phyloP scores from a whole-genome alignment of 2,329 filamentous ascomycete genomes.

The Botryotinia globosa region DNA sequence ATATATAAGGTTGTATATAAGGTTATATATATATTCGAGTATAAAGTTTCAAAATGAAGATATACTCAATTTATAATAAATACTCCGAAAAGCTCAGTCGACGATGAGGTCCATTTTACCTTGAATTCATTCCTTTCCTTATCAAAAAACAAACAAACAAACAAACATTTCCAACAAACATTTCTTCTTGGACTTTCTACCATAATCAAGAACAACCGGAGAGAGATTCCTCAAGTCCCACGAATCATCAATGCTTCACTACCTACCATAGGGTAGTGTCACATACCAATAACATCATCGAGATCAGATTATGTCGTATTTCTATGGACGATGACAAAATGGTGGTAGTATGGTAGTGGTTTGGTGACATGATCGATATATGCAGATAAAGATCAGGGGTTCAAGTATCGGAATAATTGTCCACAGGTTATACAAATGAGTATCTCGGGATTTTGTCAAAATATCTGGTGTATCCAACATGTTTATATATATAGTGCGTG shows the following conservation, averaged over 20 bases:
- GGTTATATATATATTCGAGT: too few relatives aligned
- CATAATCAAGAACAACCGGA: not conserved
- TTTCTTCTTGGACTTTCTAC: not conserved
- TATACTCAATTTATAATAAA: not conserved
- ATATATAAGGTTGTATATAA: too few relatives aligned
- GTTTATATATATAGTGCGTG: not conserved
- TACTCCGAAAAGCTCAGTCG: not conserved
- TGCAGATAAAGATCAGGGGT: slow-evolving; percentile 4
- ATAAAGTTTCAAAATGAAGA: not conserved
- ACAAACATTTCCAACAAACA: not conserved
- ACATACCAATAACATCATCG: not conserved
- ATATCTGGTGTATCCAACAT: not conserved
- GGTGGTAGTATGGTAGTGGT: not conserved
- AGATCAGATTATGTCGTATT: slow-evolving; percentile 7
- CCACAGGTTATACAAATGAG: not conserved
- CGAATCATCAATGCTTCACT: not conserved
- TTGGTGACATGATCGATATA: slow-evolving; percentile 5
- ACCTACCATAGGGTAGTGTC: not conserved
- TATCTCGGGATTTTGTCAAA: not conserved
- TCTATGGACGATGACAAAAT: not conserved
- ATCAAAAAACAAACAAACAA: too few relatives aligned
- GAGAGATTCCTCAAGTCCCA: not conserved
- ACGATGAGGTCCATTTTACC: not conserved
- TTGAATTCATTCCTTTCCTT: not conserved
- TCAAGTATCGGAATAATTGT: slow-evolving; percentile 1